Conservation (phyloP, 768 basidiomycete species). For the Leccinum boreale region DNA sequence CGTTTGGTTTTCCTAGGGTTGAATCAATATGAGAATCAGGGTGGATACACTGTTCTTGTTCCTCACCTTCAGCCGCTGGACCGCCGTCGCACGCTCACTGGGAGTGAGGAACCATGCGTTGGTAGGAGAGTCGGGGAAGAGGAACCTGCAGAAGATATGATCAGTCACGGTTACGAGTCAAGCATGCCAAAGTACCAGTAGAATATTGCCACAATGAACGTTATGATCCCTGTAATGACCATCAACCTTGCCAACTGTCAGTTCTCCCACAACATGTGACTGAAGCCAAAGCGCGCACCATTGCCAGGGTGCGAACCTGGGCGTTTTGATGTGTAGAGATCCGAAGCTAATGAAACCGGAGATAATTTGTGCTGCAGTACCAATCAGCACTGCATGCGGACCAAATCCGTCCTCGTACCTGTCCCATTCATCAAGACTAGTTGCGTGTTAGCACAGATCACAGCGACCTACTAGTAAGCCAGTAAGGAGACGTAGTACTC, state of each 20-base stretch:
- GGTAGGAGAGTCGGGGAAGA: constrained; percentile 75
- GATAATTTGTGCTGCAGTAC: constrained; percentile 60
- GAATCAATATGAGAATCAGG: not conserved
- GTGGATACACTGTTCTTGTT: not conserved
- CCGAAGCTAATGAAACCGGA: constrained; percentile 73
- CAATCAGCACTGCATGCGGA: constrained; percentile 4
- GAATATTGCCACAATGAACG: constrained; percentile 45
- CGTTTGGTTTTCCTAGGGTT: constrained; percentile 62
- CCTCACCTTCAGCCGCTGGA: constrained; percentile 59
- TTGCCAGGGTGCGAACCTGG: constrained; percentile 68
- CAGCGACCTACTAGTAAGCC: not conserved
- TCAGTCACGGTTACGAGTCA: constrained; percentile 1
- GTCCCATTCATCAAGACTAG: constrained; percentile 77
- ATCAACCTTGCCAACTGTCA: constrained; percentile 46
- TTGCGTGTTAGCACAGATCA: not conserved
- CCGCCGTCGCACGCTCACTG: constrained; percentile 59
- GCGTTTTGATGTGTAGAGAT: constrained; percentile 55
- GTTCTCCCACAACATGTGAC: not conserved
- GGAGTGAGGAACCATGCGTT: constrained; percentile 71
- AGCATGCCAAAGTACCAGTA: constrained; percentile 48
- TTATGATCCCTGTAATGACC: constrained; percentile 64
- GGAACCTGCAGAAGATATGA: constrained; percentile 39
- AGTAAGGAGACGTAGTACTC: constrained; percentile 25
- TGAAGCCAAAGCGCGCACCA: constrained; percentile 40
- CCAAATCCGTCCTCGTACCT: constrained; percentile 33